These are phyloP conservation scores for Mycena amicta DNA, from an alignment of 768 basidiomycete genomes.

Conservation along the genomic window DNA sequence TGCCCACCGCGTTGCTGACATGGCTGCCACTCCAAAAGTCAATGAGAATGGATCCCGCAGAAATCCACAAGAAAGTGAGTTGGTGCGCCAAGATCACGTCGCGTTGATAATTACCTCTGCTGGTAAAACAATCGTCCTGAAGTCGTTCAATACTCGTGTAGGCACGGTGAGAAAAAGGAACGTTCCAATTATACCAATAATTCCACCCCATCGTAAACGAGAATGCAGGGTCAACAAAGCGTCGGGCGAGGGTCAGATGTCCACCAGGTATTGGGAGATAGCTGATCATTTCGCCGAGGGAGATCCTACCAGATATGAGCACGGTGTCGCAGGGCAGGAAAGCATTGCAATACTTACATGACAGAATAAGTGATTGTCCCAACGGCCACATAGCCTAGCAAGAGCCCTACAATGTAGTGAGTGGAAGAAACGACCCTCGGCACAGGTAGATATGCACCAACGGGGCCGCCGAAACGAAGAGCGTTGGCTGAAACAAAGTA, in stretches of 20 bases:
- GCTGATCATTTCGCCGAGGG: slow-evolving; percentile 71
- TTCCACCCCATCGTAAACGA: slow-evolving; percentile 62
- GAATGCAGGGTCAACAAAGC: slow-evolving; percentile 74
- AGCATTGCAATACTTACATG: background rate
- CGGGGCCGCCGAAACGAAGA: slow-evolving; percentile 61
- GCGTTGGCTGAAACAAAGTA: slow-evolving; percentile 32
- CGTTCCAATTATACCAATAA: slow-evolving; percentile 34
- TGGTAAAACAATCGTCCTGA: slow-evolving; percentile 68
- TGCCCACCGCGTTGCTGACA: slow-evolving; percentile 73
- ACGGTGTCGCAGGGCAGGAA: slow-evolving; percentile 51
- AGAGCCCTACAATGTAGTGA: no score
- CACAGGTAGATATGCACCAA: slow-evolving; percentile 42
- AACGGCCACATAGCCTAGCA: slow-evolving; percentile 68
- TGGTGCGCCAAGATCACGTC: background rate
- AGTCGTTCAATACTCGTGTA: slow-evolving; percentile 41
- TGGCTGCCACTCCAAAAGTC: slow-evolving; percentile 65
- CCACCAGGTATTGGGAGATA: slow-evolving; percentile 78
- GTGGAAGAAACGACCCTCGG: background rate
- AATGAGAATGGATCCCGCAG: slow-evolving; percentile 74
- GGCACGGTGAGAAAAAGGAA: background rate
- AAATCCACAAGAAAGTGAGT: background rate
- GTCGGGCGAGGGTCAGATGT: slow-evolving; percentile 77
- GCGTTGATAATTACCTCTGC: slow-evolving; percentile 53
- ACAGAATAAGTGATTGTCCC: slow-evolving; percentile 33
- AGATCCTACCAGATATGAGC: background rate